Conservation (phyloP, 495 filamentous ascomycete genomes). For the Lasiosphaeriaceae sp. region DNA sequence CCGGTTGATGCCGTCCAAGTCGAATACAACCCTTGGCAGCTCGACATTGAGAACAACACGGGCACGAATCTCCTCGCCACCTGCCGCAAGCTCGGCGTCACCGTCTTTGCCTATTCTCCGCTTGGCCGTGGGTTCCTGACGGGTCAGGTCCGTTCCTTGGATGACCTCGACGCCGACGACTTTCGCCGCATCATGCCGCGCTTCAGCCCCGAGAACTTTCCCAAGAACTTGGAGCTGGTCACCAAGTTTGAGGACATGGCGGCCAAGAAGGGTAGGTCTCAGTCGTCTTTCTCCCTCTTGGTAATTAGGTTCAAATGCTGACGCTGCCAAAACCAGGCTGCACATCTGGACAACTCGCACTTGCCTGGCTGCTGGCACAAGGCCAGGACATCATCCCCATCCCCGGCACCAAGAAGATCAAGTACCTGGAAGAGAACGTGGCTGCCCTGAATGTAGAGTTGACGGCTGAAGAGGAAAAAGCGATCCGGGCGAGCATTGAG, state of each 20-base stretch:
- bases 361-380: conserved; percentile 51
- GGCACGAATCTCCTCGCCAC: conserved; percentile 7
- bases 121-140: conserved; percentile 55
- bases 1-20: conserved; percentile 28
- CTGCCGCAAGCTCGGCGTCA: conserved; percentile 52
- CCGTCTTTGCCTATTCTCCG: conserved; percentile 58
- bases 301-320: not conserved
- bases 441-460: conserved; percentile 43
- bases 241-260: conserved; percentile 63
- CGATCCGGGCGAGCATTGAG: conserved; percentile 27
- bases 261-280: conserved; percentile 17
- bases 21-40: conserved; percentile 22
- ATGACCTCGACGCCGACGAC: conserved; percentile 62
- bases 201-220: conserved; percentile 66
- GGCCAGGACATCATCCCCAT: conserved; percentile 53
- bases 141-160: conserved; percentile 58
- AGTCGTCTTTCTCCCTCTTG: not conserved
- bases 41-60: conserved; percentile 16
- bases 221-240: conserved; percentile 69
- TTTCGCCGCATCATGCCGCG: conserved; percentile 43
- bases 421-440: conserved; percentile 56
- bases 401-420: conserved; percentile 52
- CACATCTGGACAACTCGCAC: conserved; percentile 56
- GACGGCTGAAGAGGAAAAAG: conserved; percentile 45
- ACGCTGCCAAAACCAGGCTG: conserved; percentile 21